These are phyloP conservation scores for Dendrocalamus latiflorus DNA, from an alignment of 202 grass and related monocot genomes.

Conservation along the genomic window DNA sequence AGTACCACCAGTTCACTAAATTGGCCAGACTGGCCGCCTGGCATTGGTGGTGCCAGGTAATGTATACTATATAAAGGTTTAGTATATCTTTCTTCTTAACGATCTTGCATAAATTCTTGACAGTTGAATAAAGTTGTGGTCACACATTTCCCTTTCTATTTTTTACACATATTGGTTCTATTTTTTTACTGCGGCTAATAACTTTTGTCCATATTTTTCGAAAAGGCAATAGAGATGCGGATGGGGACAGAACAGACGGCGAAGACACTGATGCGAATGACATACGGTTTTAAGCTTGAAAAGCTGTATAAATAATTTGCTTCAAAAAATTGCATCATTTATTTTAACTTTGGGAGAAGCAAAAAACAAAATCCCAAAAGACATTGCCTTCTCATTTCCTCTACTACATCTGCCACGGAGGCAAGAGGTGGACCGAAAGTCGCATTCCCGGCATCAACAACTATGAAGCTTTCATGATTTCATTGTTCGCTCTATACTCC, in stretches of 20 bases:
- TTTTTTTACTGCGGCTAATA: no score
- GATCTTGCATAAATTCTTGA: neutral
- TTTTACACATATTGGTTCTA: neutral
- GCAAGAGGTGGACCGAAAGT: neutral
- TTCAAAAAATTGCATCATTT: no score
- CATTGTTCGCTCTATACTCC: neutral
- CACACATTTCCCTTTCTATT: neutral
- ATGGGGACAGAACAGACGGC: no score
- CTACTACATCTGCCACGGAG: neutral
- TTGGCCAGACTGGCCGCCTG: conserved; percentile 14
- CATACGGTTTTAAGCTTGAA: no score
- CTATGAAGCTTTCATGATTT: neutral
- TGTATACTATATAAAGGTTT: neutral
- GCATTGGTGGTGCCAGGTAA: neutral
- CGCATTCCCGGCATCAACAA: neutral
- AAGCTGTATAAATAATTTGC: no score
- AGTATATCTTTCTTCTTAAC: neutral
- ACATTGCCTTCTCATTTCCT: neutral
- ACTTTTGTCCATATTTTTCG: no score
- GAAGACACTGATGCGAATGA: no score
- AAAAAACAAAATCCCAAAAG: no score
- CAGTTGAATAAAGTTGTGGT: neutral
- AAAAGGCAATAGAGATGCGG: no score
- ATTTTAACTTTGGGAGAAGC: no score
- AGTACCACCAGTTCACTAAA: neutral